Evolutionary conservation across 208 protist genomes (phyloP), one percentile per base, ranked within the genome.

Genomic region (Acanthamoeba triangularis): DNA sequence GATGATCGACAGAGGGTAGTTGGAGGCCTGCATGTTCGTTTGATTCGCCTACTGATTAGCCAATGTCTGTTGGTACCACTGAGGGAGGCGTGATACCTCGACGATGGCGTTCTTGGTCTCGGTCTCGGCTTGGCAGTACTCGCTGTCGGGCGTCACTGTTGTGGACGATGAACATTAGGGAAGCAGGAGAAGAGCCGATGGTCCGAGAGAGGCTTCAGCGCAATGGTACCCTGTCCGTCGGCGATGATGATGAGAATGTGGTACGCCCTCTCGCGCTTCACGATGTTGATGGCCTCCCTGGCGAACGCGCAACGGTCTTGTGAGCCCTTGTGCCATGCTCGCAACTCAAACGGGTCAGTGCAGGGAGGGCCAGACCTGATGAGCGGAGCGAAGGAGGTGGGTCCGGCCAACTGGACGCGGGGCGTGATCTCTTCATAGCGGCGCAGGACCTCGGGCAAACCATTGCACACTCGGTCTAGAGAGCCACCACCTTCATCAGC

Each of bases 191-290:
- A n/a, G n/a, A n/a, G n/a, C n/a, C n/a, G n/a, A n/a, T 11, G 23
- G 56, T 16, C 0, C 3, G 20, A 63, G 56, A 63, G 14, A 30
- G 18, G 61, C 3, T 30, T n/a, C n/a, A n/a, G 61, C 1, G 10
- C 18, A 47, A 59, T 20, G 0, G 91, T 97, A 54, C 98, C 97
- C 47, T 98, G 90, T 54, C 97, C 97, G 96, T 98, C 97, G 3
- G 97, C 95, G 33, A 98, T 96, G 47, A 98, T 98, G 5, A 98
- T 59, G 6, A 98, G 80, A 49, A 98, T 98, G 44, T 98, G 97
- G 90, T 98, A 98, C 54, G 94, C n/a, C 30, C 90, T 76, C 16
- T 76, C 56, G 23, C 61, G 33, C n/a, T 41, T n/a, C 0, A 97
- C 93, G 52, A 98, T 98, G 41, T 97, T 93, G 44, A 98, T 97